phyloP scores from a whole-genome alignment of 2,329 filamentous ascomycete species.

The Aspergillus tubingensis region DNA sequence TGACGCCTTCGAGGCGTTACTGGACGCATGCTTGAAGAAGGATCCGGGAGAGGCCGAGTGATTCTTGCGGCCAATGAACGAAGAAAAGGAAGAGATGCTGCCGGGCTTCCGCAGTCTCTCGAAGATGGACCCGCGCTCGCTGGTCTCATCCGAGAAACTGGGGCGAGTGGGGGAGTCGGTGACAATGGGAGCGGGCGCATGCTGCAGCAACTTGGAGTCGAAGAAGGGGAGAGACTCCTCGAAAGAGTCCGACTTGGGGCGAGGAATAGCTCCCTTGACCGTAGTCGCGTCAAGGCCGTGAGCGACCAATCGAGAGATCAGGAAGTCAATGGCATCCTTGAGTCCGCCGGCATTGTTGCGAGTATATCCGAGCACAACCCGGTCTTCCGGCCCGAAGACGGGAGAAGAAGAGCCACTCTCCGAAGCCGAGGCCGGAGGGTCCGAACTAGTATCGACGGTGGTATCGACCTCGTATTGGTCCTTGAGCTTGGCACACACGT shows the following conservation, averaged over 20 bases:
- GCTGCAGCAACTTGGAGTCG: slow-evolving; percentile 92
- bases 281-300: slow-evolving; percentile 85
- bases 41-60: slow-evolving; percentile 81
- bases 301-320: slow-evolving; percentile 81
- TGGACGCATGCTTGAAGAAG: slow-evolving; percentile 89
- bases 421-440: slow-evolving; percentile 28
- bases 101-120: slow-evolving; percentile 92
- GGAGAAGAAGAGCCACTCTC: slow-evolving; percentile 45
- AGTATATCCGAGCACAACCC: slow-evolving; percentile 78
- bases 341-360: slow-evolving; percentile 95
- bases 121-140: slow-evolving; percentile 80
- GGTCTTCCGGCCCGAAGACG: slow-evolving; percentile 52
- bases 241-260: slow-evolving; percentile 98
- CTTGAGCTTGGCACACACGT: slow-evolving; percentile 81
- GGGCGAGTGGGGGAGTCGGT: slow-evolving; percentile 88
- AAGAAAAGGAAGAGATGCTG: slow-evolving; percentile 90
- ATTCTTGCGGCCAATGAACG: slow-evolving; percentile 97
- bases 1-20: slow-evolving; percentile 89
- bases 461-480: slow-evolving; percentile 90
- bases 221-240: slow-evolving; percentile 97
- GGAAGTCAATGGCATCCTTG: slow-evolving; percentile 92
- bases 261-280: slow-evolving; percentile 90
- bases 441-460: slow-evolving; percentile 59
- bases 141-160: slow-evolving; percentile 77
- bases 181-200: slow-evolving; percentile 75